phyloP scores from a whole-genome alignment of 176 grass and related monocot species.

The Triticum urartu region DNA sequence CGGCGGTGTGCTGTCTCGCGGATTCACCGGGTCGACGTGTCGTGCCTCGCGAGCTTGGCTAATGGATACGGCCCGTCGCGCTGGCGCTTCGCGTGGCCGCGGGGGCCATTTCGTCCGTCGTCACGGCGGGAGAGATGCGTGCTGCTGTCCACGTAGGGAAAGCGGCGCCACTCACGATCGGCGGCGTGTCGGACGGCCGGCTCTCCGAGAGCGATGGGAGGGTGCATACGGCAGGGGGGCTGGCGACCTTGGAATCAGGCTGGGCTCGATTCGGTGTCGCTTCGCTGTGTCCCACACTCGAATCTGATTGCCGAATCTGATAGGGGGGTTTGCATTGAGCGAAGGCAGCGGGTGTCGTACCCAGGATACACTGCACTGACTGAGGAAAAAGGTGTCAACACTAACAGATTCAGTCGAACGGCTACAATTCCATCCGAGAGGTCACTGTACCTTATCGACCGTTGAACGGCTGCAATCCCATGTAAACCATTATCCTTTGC shows the following conservation, averaged over 20 bases:
- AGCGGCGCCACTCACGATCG: neutral
- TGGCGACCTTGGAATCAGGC: neutral
- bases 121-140: neutral
- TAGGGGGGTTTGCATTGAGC: too few relatives aligned
- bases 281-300: too few relatives aligned
- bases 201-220: neutral
- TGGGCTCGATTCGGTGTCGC: neutral
- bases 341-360: too few relatives aligned
- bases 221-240: too few relatives aligned
- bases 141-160: neutral
- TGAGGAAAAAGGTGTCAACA: too few relatives aligned
- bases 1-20: neutral
- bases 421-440: too few relatives aligned
- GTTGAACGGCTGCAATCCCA: too few relatives aligned
- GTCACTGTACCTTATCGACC: too few relatives aligned
- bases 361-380: too few relatives aligned
- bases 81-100: constrained; percentile 33
- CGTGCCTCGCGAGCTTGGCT: neutral
- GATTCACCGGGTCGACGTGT: neutral
- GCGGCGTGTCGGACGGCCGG: neutral
- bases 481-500: too few relatives aligned
- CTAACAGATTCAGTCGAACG: too few relatives aligned
- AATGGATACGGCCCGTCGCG: neutral
- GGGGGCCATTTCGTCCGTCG: neutral
- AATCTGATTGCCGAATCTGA: too few relatives aligned